Base-by-base conservation (phyloP, 371 early-diverging fungal genomes). In the Zychaea mexicana region DNA sequence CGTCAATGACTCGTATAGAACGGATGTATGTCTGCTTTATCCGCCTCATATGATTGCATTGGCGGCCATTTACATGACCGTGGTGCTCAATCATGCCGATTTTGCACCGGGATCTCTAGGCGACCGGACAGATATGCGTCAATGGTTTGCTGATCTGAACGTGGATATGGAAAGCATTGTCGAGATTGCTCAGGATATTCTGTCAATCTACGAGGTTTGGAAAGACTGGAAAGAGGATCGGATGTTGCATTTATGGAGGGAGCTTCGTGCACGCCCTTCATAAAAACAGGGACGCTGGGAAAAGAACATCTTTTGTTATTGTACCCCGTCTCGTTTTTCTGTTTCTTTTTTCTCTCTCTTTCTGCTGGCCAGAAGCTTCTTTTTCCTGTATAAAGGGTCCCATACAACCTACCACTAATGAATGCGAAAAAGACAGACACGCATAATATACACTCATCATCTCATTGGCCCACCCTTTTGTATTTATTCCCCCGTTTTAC, bases 21-120 rank as follows among this genome's bases (percentile, higher is more conserved):
- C 92, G 2, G 90, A 91, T 58, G 79, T 94, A 2, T 85, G 88
- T 52, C 77, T 95, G 32, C 82, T 93, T 61, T 93, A 93, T 71
- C 92, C 97, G 15, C 94, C 96, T 17, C 94, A 95, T 57, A 81
- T 92, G 60, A 93, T 96, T 61, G 93, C 96, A 2, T 63, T 95
- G 4, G 92, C 94, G 1, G 87, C 92, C 13, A 74, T 96, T 54
- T 94, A 89, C 61, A 70, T 96, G 21, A 89, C 91, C 2, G 80
- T 86, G 6, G 86, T 89, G 8, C 79, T 88, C 24, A 85, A 88
- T 10, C 79, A 79, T 64, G 76, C 85, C 47, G 73, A 79, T 46
- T 78, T 76, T 60, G 72, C 72, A 15, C 76, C 79, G 1, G 79
- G 79, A 0, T 71, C 84, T 52, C 67, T 73, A 21, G 81, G 82